These are phyloP conservation scores for Sindora glabra DNA, from an alignment of 306 rosid species.

Conservation along the genomic window DNA sequence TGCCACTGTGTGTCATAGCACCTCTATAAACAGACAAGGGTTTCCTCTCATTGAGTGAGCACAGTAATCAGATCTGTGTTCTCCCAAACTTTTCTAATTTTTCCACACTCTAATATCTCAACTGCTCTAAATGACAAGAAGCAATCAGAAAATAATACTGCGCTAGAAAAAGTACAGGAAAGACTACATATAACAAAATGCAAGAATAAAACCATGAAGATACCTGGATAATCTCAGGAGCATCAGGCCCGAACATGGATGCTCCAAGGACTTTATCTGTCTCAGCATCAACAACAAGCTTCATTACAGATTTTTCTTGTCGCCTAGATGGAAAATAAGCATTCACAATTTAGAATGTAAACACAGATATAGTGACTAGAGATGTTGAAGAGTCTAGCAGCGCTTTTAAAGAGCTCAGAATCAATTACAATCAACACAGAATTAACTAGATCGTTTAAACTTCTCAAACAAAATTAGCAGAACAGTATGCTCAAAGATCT, in stretches of 20 bases:
- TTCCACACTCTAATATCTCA: too few relatives aligned
- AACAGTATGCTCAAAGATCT: too few relatives aligned
- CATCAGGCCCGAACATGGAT: constrained; percentile 93
- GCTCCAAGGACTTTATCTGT: constrained; percentile 86
- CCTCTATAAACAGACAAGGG: too few relatives aligned
- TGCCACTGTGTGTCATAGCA: too few relatives aligned
- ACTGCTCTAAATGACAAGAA: too few relatives aligned
- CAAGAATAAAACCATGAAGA: background rate
- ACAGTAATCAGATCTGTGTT: too few relatives aligned
- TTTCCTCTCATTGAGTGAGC: too few relatives aligned
- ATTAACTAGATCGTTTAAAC: too few relatives aligned
- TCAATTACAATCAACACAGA: background rate
- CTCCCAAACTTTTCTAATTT: too few relatives aligned
- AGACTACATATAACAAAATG: background rate
- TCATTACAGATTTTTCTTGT: constrained; percentile 90
- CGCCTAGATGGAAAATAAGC: constrained; percentile 47
- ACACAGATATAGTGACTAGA: too few relatives aligned
- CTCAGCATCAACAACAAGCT: constrained; percentile 84
- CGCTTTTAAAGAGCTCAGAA: background rate
- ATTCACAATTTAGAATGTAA: too few relatives aligned
- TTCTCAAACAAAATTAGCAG: too few relatives aligned
- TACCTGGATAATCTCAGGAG: constrained; percentile 96
- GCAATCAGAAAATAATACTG: background rate
- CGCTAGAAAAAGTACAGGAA: background rate
- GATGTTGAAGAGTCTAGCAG: background rate